Base-by-base conservation (phyloP, 495 filamentous ascomycete species). In the Trichoderma erinaceum region DNA sequence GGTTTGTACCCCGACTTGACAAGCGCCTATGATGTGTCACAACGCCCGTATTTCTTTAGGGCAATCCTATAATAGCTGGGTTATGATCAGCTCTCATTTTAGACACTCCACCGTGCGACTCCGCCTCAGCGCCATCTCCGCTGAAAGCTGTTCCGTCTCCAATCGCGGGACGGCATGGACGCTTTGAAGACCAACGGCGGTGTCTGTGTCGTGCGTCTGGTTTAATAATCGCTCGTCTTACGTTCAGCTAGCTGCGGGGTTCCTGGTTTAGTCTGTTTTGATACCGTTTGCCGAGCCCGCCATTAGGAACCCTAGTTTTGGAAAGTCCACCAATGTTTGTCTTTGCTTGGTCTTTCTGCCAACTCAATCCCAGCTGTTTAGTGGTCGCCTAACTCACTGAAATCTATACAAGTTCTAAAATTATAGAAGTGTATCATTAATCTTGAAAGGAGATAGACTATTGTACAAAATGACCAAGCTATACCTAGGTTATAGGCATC, bases 81-180 rank as follows among this genome's bases (percentile, higher is more conserved):
- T 61, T 29, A 23, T 10, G 52, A 61, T 61, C 25, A 48, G 27
- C 21, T 21, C 29, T 61, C 25, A 29, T 61, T 32, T 61, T 18
- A 29, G 11, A 35, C 11, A 32, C 25, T 32, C 56, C 56, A 61
- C 56, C 16, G 25, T 32, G 25, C 16, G 25, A 32, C 25, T 61
- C 25, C 56, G 56, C 56, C 25, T 61, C 25, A 32, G 27, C 50
- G 10, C 50, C 56, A 61, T 61, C 56, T 32, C 56, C 56, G 25
- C 56, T 25, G 10, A 21, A 21, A 18, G 11, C 11, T 61, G 27
- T 11, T 48, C 56, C 29, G 25, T 35, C 13, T 32, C 25, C 56
- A 61, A 61, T 32, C 23, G 15, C 23, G 27, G 27, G 16, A 29
- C 27, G 29, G 15, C 12, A 61, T 29, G 25, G 8, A 12, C 15